Evolutionary conservation across 257 asterid genomes (phyloP), one percentile per base, ranked within the genome.

Genomic region (Voacanga thouarsii): DNA sequence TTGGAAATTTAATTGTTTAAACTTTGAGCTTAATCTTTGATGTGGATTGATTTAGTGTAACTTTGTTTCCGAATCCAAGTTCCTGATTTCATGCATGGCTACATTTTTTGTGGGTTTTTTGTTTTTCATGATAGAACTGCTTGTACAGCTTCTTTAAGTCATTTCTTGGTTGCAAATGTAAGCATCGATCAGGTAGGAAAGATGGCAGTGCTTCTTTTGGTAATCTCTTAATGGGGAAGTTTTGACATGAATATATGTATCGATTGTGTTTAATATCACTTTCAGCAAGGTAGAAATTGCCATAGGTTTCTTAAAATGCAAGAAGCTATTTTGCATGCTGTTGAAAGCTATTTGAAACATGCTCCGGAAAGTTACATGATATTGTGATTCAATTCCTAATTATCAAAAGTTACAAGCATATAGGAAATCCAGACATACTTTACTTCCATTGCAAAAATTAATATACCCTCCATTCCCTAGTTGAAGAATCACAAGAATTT

Each of bases 281-380:
- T 76, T 82, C 80, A 75, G 61, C 26, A 49, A 69, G 73, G 50
- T 44, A 44, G 75, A 47, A 45, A 39, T 44, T 71, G 10, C 55
- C 72, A 66, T 66, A 60, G 37, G 63, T 78, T 79, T 82, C 78
- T 65, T 76, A 49, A 47, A 77, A 77, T 23, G 44, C 68, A 69
- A 78, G 74, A 53, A 71, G 71, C 53, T 10, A 16, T 44, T 43
- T 47, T 82, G 71, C 65, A 51, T 55, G 21, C 21, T 70, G 33
- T 45, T 75, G 79, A 82, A 50, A 79, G 72, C 63, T 75, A 75
- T 75, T 63, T 75, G 44, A 50, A 33, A 79, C 60, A 64, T 64
- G 51, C 71, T 30, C 51, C 45, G 1, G 51, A 82, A 57, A 74
- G 21, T 14, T 53, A 53, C 59, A 53, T 53, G 79, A 6, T 33